phyloP scores from a whole-genome alignment of 768 basidiomycete genomes.

The Amanita rimosa region DNA sequence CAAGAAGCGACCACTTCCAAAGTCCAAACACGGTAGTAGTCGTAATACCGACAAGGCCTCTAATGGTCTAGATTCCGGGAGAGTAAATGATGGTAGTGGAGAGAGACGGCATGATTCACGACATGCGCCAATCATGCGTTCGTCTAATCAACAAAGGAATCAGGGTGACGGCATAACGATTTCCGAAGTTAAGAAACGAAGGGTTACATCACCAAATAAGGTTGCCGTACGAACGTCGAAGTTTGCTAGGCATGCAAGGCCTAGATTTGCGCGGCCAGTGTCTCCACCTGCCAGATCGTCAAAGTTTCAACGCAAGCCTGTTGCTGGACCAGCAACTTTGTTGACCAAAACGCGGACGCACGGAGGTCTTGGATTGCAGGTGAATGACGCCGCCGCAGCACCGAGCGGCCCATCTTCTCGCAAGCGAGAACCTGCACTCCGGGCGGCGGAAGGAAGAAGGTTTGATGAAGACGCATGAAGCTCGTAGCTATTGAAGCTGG shows the following conservation, averaged over 20 bases:
- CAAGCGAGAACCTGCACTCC: neutral
- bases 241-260: slow-evolving; percentile 9
- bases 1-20: slow-evolving; percentile 28
- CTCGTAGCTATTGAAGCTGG: neutral
- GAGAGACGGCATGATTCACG: neutral
- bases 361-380: neutral
- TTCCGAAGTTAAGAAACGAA: slow-evolving; percentile 22
- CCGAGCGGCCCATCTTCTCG: neutral
- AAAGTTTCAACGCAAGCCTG: neutral
- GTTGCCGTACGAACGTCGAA: slow-evolving; percentile 7
- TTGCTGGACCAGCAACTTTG: neutral
- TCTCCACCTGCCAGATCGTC: neutral
- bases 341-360: neutral
- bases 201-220: slow-evolving; percentile 14
- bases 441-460: neutral
- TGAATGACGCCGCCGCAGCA: neutral
- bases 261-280: slow-evolving; percentile 9
- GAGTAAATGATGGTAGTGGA: neutral
- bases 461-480: neutral
- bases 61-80: neutral
- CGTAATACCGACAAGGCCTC: slow-evolving; percentile 7
- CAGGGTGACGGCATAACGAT: slow-evolving; percentile 2
- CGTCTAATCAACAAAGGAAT: neutral
- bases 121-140: slow-evolving; percentile 1
- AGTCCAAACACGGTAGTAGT: slow-evolving; percentile 9